Evolutionary conservation across 2,329 filamentous ascomycete species (phyloP), one percentile per base, ranked within the genome.

Genomic region (Xylariaceae sp.): DNA sequence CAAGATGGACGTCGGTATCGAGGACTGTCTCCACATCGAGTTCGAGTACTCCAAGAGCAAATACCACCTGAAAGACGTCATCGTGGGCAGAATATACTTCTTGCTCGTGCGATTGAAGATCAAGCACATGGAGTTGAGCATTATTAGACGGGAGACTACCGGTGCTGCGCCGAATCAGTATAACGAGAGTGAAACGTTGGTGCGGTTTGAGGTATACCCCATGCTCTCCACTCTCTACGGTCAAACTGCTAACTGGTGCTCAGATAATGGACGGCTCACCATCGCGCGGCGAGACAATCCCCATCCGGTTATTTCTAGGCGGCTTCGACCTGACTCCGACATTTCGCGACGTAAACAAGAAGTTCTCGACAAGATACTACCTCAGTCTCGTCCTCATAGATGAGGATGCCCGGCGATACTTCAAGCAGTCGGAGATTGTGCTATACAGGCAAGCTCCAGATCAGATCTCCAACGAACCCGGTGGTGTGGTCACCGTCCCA

Each of bases 1-100:
- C 78, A 99, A 99, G 81, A 99, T 99, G 94, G 94, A 99, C 68
- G 94, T 99, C 52, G 94, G 94, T 50, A 99, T 99, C 66, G 94
- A 99, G 74, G 95, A 99, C 75, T 99, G 94, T 69, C 77, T 99
- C 61, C 94, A 99, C 73, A 99, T 99, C 60, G 94, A 99, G 71
- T 99, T 99, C 63, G 94, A 99, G 73, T 99, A 99, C 75, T 95
- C 89, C 72, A 99, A 99, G 78, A 94, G 86, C 69, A 97, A 97
- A 74, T 99, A 99, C 72, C 94, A 99, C 65, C 82, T 99, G 52
- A 99, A 99, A 74, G 94, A 99, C 69, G 94, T 99, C 57, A 99
- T 99, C 60, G 94, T 99, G 48, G 94, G 94, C 51, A 82, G 95
- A 60, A 99, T 99, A 77, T 99, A 99, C 75, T 99, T 99, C 74